Evolutionary conservation across 169 alveolate genomes (phyloP), one percentile per base, ranked within the genome.

Genomic region (Cardiosporidium cionae): DNA sequence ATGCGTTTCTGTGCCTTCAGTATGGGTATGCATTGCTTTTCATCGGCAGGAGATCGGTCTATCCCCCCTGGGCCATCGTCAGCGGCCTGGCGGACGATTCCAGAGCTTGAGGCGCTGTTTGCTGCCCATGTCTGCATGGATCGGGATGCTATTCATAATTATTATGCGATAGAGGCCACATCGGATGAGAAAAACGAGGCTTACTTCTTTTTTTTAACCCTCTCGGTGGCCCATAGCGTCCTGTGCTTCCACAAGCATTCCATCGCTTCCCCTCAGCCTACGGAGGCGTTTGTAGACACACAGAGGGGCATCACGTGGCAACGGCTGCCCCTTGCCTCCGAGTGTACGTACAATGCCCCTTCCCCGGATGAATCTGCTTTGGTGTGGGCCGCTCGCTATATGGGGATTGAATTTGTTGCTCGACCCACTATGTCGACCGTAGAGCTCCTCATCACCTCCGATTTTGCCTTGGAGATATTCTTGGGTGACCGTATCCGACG

Each of bases 311-410:
- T 16, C 58, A 44, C 9, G 58, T 44, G 58, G 9, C 25, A 9
- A n/a, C 16, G 16, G 9, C 58, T 44, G 25, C 16, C 25, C 25
- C 58, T n/a, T 44, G 58, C 58, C 25, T 44, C 9, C 16, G 58
- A 16, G 16, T 44, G 35, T 37, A 70, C 71, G 65, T 91, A 89
- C 76, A 90, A 87, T 9, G 94, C 93, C 33, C 81, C 90, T 32
- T 87, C 91, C 29, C 94, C 96, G 0, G 96, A 91, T 65, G 96
- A 91, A 65, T 72, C 89, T 35, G 96, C 96, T 0, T 85, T 91
- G 3, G 90, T 90, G 22, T 72, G 80, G 53, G 90, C 91, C 4
- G 86, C 90, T 7, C 78, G 83, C 28, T 76, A 83, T 66, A 71
- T 87, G 35, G 96, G 95, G 1, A 16, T 70, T 7, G 64, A 62